Conservation (phyloP, 2,329 filamentous ascomycete species). For the Fusarium multiceps region DNA sequence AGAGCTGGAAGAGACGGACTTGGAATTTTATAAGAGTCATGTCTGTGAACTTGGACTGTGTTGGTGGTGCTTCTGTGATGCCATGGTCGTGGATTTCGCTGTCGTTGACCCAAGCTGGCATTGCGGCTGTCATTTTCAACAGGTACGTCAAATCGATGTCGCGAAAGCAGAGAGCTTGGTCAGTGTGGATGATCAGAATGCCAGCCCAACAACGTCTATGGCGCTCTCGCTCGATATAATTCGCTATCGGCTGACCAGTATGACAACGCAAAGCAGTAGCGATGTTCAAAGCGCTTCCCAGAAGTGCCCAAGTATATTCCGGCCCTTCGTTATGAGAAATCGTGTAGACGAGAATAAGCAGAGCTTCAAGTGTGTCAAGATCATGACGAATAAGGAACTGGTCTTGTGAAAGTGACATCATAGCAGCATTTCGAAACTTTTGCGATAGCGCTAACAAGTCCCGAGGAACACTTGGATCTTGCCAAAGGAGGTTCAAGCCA, state of each 20-base stretch:
- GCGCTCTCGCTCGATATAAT: neutral
- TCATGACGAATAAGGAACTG: conserved; percentile 1
- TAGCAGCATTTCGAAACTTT: neutral
- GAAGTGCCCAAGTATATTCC: conserved; percentile 14
- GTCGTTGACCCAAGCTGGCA: conserved; percentile 13
- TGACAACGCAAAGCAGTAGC: conserved; percentile 3
- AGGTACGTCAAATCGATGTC: conserved; percentile 15
- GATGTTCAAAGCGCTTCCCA: conserved; percentile 11
- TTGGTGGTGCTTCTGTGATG: rapidly evolving
- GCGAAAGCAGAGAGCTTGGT: conserved; percentile 10
- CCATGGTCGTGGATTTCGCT: neutral
- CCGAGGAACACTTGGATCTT: neutral
- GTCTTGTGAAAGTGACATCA: conserved; percentile 9
- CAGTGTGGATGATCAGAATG: neutral
- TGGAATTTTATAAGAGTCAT: conserved; percentile 10
- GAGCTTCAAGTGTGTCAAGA: neutral
- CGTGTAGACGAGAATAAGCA: conserved; percentile 11
- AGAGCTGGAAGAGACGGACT: neutral
- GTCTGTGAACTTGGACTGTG: neutral
- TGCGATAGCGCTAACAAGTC: neutral
- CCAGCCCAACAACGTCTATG: conserved; percentile 7
- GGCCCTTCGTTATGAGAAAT: conserved; percentile 14
- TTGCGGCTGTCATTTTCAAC: conserved; percentile 12
- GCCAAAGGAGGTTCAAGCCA: neutral
- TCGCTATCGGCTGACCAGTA: rapidly evolving